Conservation (phyloP, 225 moss, liverwort and hornwort genomes). For the Straminergon stramineum region DNA sequence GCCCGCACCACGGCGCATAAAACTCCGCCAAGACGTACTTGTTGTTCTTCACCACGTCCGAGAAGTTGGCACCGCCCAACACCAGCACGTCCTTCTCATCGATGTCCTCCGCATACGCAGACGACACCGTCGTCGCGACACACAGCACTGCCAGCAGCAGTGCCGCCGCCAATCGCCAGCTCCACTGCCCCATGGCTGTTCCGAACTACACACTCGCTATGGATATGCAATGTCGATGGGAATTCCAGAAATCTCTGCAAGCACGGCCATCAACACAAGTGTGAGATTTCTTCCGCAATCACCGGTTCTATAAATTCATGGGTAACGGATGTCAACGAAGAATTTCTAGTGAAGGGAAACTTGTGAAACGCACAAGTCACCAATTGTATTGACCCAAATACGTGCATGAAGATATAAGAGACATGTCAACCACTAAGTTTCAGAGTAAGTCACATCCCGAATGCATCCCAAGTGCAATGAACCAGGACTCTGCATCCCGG, state of each 20-base stretch:
- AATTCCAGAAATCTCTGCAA: background rate
- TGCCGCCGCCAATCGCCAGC: constrained; percentile 4
- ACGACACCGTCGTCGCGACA: background rate
- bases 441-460: background rate
- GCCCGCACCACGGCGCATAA: constrained; percentile 52
- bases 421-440: background rate
- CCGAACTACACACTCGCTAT: background rate
- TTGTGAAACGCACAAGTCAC: background rate
- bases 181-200: constrained; percentile 1
- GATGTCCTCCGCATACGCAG: background rate
- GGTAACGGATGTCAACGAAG: background rate
- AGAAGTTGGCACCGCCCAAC: constrained; percentile 31
- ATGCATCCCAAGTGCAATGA: background rate
- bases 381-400: background rate
- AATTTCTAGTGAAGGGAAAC: background rate
- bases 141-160: constrained; percentile 1
- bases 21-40: constrained; percentile 41
- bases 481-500: background rate
- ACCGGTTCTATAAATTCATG: background rate
- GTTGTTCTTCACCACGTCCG: constrained; percentile 18
- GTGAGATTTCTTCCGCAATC: background rate
- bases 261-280: background rate
- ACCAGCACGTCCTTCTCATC: constrained; percentile 44
- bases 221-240: background rate
- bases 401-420: background rate